These are phyloP conservation scores for Fusarium tricinctum DNA, from an alignment of 2,329 filamentous ascomycete genomes.

Conservation along the genomic window DNA sequence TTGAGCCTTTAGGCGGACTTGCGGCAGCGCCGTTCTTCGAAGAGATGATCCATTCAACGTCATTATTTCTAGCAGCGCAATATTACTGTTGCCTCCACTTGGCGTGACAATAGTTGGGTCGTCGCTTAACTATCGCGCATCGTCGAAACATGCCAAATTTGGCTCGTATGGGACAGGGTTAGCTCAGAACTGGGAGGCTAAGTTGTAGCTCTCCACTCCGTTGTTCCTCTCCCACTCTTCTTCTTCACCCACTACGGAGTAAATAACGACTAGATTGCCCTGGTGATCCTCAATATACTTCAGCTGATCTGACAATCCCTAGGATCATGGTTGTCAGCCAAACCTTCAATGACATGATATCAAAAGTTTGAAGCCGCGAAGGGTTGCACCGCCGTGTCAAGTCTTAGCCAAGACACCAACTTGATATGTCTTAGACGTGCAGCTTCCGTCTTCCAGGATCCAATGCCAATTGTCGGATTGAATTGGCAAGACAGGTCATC, in stretches of 20 bases:
- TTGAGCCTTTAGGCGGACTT: conserved; percentile 32
- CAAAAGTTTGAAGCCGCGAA: not conserved
- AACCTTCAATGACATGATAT: conserved; percentile 1
- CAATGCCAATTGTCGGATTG: conserved; percentile 23
- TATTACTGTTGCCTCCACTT: conserved; percentile 44
- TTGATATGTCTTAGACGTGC: conserved; percentile 10
- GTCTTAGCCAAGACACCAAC: conserved; percentile 4
- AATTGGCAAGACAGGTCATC: conserved; percentile 16
- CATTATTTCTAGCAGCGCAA: conserved; percentile 36
- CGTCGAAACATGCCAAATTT: conserved; percentile 33
- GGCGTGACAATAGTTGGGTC: conserved; percentile 34
- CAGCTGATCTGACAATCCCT: not conserved
- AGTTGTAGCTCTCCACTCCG: not conserved
- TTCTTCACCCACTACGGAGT: not conserved
- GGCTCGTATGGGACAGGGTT: conserved; percentile 10
- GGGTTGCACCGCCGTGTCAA: not conserved
- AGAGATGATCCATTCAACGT: conserved; percentile 40
- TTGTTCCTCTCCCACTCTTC: not conserved
- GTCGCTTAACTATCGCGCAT: conserved; percentile 32
- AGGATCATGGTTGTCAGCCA: not conserved
- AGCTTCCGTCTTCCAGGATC: conserved; percentile 15
- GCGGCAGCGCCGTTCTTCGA: conserved; percentile 27
- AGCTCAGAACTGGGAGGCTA: not conserved
- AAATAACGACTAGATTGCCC: not conserved
- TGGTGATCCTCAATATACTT: not conserved